Percentiles rank a stretch among this genome's conserved stretches.
Evolutionary conservation across 208 protist genomes (phyloP).

Genomic region (Phytomonas francai): DNA sequence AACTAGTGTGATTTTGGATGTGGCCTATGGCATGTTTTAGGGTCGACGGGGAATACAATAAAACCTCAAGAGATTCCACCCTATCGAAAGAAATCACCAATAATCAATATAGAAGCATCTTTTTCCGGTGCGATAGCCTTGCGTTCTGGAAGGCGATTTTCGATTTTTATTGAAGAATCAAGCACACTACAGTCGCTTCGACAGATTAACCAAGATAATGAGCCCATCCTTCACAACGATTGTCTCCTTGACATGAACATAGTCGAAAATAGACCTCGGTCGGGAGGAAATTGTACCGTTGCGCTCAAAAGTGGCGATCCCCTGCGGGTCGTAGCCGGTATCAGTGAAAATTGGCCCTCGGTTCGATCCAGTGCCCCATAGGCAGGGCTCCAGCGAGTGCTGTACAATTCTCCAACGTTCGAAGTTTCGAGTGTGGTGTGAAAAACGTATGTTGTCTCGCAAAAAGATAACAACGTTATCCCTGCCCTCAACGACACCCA

Average conservation of each 20-base stretch:
- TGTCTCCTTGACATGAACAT: constrained; percentile 50
- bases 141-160: neutral
- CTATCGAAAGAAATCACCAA: neutral
- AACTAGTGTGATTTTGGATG: neutral
- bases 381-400: constrained; percentile 40
- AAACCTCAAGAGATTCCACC: neutral
- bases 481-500: constrained; percentile 68
- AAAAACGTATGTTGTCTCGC: constrained; percentile 67
- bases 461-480: constrained; percentile 70
- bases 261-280: constrained; percentile 30
- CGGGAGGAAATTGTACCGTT: constrained; percentile 49
- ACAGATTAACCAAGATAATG: constrained; percentile 49
- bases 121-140: neutral
- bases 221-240: constrained; percentile 49
- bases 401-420: constrained; percentile 69
- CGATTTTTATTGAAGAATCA: neutral
- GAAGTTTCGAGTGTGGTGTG: constrained; percentile 50
- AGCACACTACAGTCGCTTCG: constrained; percentile 25
- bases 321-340: constrained; percentile 62
- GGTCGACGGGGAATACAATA: neutral
- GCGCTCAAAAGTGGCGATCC: constrained; percentile 72
- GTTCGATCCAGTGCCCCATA: constrained; percentile 5
- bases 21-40: neutral
- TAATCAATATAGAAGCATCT: neutral
- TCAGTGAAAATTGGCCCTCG: constrained; percentile 16